These are phyloP conservation scores for Aspergillus nanangensis DNA, from an alignment of 495 filamentous ascomycete genomes.

Conservation along the genomic window DNA sequence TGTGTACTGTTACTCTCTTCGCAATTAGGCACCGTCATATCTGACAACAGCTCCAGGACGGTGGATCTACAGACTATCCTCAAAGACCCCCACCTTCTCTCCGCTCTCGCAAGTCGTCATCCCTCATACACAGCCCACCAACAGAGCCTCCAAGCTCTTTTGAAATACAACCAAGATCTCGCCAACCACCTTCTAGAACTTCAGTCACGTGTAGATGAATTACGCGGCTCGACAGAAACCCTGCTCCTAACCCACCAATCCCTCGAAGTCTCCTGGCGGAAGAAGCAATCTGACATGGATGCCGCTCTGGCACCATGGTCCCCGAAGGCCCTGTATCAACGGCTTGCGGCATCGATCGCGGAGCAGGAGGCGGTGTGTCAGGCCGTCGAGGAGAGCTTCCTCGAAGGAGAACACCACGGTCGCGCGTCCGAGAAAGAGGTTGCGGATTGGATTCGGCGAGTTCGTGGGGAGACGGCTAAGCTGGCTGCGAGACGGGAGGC, in stretches of 20 bases:
- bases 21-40: not conserved
- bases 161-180: slow-evolving; percentile 60
- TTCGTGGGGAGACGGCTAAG: slow-evolving; percentile 69
- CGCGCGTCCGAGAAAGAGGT: slow-evolving; percentile 72
- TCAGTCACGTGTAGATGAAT: slow-evolving; percentile 52
- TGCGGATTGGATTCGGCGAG: slow-evolving; percentile 74
- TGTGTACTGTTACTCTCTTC: slow-evolving; percentile 3
- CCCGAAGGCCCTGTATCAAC: slow-evolving; percentile 76
- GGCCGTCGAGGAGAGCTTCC: slow-evolving; percentile 85
- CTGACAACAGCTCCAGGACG: slow-evolving; percentile 22
- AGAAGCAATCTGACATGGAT: slow-evolving; percentile 87
- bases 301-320: slow-evolving; percentile 76
- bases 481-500: slow-evolving; percentile 73
- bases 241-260: slow-evolving; percentile 79
- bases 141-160: slow-evolving; percentile 52
- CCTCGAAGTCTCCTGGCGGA: slow-evolving; percentile 84
- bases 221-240: slow-evolving; percentile 66
- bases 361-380: slow-evolving; percentile 81
- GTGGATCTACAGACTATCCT: slow-evolving; percentile 64
- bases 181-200: slow-evolving; percentile 64
- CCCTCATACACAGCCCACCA: slow-evolving; percentile 49
- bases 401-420: slow-evolving; percentile 56
- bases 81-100: slow-evolving; percentile 52
- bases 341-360: slow-evolving; percentile 63
- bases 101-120: slow-evolving; percentile 60